A percentile compares a stretch with the other conserved stretches of the same genome.
These are phyloP conservation scores for Rhizopogon vesiculosus DNA, from an alignment of 768 basidiomycete species.

Conservation along the genomic window DNA sequence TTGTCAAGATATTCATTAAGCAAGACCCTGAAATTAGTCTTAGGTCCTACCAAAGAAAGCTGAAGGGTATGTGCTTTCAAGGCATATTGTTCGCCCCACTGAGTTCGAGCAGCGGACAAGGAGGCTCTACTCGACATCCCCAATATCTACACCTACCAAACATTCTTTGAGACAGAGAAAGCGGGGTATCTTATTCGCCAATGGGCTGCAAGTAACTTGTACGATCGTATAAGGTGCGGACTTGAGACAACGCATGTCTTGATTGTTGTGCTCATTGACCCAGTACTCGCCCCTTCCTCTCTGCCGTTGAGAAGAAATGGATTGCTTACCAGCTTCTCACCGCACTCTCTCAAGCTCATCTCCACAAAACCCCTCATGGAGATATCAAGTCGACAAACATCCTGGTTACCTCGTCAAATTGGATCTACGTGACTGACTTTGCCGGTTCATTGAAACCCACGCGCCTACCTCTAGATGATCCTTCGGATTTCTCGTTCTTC, in stretches of 20 bases:
- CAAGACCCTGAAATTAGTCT: slow-evolving; percentile 83
- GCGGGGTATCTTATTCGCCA: slow-evolving; percentile 94
- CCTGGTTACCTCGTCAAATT: slow-evolving; percentile 93
- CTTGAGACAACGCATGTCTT: background rate
- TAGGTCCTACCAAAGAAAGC: slow-evolving; percentile 62
- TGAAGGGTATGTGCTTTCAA: slow-evolving; percentile 57
- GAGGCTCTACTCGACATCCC: slow-evolving; percentile 80
- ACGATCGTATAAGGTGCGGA: slow-evolving; percentile 91
- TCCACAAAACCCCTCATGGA: slow-evolving; percentile 89
- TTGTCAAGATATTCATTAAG: slow-evolving; percentile 95
- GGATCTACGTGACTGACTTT: slow-evolving; percentile 94
- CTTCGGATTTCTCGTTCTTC: slow-evolving; percentile 96
- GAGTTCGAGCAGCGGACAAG: slow-evolving; percentile 59
- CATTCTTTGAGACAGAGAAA: slow-evolving; percentile 91
- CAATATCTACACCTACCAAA: slow-evolving; percentile 86
- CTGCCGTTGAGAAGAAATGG: slow-evolving; percentile 94
- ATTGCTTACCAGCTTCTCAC: slow-evolving; percentile 90
- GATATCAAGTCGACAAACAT: slow-evolving; percentile 98
- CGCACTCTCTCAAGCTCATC: slow-evolving; percentile 77
- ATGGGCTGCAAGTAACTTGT: slow-evolving; percentile 91
- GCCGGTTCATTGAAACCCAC: slow-evolving; percentile 91
- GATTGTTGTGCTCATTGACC: background rate
- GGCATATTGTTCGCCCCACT: background rate
- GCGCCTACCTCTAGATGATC: slow-evolving; percentile 92
- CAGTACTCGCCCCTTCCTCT: slow-evolving; percentile 95